Evolutionary conservation across 345 rosid species (phyloP).

Genomic region (Microcos paniculata): DNA sequence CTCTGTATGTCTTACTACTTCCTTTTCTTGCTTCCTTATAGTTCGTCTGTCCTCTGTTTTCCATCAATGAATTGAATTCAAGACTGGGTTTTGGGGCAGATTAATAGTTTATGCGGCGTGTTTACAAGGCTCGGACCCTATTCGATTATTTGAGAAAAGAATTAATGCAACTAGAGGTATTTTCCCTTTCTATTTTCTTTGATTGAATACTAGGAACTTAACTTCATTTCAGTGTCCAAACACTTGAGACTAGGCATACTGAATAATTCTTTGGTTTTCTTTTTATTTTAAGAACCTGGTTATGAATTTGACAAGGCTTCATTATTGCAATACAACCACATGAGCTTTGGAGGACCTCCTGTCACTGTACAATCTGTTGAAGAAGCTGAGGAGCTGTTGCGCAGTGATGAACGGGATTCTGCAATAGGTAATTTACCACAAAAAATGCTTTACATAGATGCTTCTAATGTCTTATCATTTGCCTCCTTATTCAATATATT

Average conservation of each 20-base stretch:
- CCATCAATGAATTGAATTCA: neutral
- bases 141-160: slow-evolving; percentile 89
- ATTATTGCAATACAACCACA: slow-evolving; percentile 77
- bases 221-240: neutral
- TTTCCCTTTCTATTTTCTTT: neutral
- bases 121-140: slow-evolving; percentile 91
- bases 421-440: slow-evolving; percentile 54
- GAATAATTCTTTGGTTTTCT: neutral
- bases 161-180: slow-evolving; percentile 84
- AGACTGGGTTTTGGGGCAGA: slow-evolving; percentile 31
- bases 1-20: slow-evolving; percentile 52
- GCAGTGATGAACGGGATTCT: slow-evolving; percentile 60
- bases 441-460: neutral
- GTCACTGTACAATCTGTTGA: slow-evolving; percentile 65
- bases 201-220: slow-evolving; percentile 6
- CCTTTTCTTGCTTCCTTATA: neutral
- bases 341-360: slow-evolving; percentile 98
- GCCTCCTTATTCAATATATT: neutral
- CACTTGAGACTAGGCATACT: neutral
- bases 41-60: neutral
- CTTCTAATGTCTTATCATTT: neutral
- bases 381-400: slow-evolving; percentile 78
- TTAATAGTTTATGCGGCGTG: slow-evolving; percentile 79
- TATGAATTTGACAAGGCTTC: slow-evolving; percentile 77
- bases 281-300: slow-evolving; percentile 20